phyloP scores from a whole-genome alignment of 129 eudicot genomes.

The Logfia minima region DNA sequence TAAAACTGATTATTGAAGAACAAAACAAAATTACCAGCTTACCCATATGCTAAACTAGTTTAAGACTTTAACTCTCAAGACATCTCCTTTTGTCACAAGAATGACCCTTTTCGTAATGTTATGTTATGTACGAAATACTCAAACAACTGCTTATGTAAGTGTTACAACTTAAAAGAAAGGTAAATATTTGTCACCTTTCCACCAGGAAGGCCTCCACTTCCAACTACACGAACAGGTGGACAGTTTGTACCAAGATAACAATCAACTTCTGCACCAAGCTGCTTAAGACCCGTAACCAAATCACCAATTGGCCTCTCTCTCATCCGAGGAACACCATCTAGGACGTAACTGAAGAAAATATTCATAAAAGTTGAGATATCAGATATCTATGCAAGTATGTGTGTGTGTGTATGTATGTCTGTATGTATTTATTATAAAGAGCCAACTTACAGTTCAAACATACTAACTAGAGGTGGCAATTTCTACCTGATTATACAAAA shows the following conservation, averaged over 20 bases:
- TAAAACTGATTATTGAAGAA: no score
- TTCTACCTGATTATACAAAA: background rate
- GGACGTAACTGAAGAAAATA: slow-evolving; percentile 61
- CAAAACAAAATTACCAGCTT: no score
- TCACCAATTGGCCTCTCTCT: slow-evolving; percentile 99
- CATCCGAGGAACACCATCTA: slow-evolving; percentile 98
- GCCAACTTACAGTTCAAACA: background rate
- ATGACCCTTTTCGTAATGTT: no score
- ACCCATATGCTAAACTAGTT: no score
- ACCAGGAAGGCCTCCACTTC: slow-evolving; percentile 95
- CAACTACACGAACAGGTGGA: slow-evolving; percentile 89
- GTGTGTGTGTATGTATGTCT: background rate
- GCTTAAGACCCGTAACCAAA: slow-evolving; percentile 88
- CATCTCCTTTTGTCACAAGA: no score
- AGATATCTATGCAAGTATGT: background rate
- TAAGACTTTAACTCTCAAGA: no score
- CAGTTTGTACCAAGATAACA: slow-evolving; percentile 93
- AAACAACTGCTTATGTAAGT: background rate
- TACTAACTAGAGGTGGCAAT: background rate
- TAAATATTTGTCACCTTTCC: slow-evolving; percentile 64
- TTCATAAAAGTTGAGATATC: background rate
- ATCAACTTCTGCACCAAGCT: slow-evolving; percentile 94
- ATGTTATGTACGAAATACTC: background rate
- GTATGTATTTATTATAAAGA: background rate
- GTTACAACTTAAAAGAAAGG: background rate